Conservation (phyloP, 495 filamentous ascomycete species). For the Penicillium longicatenatum region DNA sequence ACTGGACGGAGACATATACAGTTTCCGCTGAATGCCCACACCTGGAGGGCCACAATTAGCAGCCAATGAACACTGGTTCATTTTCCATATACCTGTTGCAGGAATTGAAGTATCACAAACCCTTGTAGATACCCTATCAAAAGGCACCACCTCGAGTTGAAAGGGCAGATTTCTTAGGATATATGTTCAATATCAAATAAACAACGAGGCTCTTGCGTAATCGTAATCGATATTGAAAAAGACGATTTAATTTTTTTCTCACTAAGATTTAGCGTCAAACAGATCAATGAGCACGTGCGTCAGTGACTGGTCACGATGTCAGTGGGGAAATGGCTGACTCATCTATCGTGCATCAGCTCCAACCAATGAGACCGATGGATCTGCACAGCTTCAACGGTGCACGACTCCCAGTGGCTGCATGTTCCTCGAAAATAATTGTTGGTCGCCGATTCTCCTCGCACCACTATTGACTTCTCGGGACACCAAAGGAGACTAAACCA, state of each 20-base stretch:
- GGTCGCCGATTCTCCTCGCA: neutral
- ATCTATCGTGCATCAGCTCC: slow-evolving; percentile 1
- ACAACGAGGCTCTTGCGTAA: neutral
- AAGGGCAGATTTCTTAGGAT: too few relatives aligned
- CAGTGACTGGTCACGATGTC: slow-evolving; percentile 8
- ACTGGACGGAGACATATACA: neutral
- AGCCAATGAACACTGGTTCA: neutral
- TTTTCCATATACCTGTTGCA: neutral
- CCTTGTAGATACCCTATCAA: too few relatives aligned
- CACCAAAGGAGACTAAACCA: neutral
- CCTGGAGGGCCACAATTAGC: too few relatives aligned
- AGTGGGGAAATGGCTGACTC: slow-evolving; percentile 11
- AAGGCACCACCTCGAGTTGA: too few relatives aligned
- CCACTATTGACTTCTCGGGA: neutral
- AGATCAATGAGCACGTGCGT: slow-evolving; percentile 11
- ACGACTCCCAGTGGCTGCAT: slow-evolving; percentile 5
- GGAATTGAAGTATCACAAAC: neutral
- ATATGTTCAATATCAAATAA: too few relatives aligned
- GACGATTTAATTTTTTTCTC: neutral
- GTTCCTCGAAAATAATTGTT: neutral
- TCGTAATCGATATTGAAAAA: neutral
- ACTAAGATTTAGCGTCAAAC: neutral
- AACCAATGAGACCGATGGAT: neutral
- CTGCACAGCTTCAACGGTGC: slow-evolving; percentile 1
- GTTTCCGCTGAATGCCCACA: neutral